Percentiles rank a stretch among this genome's conserved stretches.
Evolutionary conservation across 257 asterid species (phyloP).

Genomic region (Rauvolfia tetraphylla): DNA sequence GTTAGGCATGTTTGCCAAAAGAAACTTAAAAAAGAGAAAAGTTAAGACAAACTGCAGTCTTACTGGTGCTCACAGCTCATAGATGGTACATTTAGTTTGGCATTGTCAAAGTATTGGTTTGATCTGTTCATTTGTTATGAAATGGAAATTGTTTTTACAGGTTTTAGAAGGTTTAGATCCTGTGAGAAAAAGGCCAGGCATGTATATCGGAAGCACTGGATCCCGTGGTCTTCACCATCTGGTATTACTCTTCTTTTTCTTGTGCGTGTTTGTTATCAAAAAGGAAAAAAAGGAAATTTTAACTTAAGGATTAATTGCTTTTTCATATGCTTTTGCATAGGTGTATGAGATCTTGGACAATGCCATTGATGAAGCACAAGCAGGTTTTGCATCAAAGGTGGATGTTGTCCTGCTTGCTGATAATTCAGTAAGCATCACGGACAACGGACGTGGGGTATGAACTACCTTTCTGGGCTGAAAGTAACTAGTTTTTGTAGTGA

Average conservation of each 20-base stretch:
- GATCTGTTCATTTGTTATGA: not conserved
- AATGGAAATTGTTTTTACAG: slow-evolving; percentile 26
- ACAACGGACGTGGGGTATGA: slow-evolving; percentile 97
- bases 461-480: slow-evolving; percentile 18
- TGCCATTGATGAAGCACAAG: slow-evolving; percentile 97
- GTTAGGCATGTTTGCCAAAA: not conserved
- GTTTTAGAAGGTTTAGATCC: slow-evolving; percentile 97
- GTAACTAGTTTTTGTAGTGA: not conserved
- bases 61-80: not conserved
- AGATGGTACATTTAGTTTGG: not conserved
- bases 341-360: slow-evolving; percentile 96
- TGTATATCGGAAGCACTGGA: slow-evolving; percentile 97
- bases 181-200: slow-evolving; percentile 92
- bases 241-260: slow-evolving; percentile 38
- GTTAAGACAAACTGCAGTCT: not conserved
- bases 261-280: not conserved
- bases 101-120: not conserved
- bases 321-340: slow-evolving; percentile 33
- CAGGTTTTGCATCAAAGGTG: slow-evolving; percentile 84
- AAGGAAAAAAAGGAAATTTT: not conserved
- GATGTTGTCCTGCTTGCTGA: slow-evolving; percentile 72
- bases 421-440: slow-evolving; percentile 85
- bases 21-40: not conserved
- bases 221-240: slow-evolving; percentile 91
- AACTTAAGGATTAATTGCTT: slow-evolving; percentile 8